phyloP scores from a whole-genome alignment of 2,329 filamentous ascomycete genomes.

The Clonostachys sp. region DNA sequence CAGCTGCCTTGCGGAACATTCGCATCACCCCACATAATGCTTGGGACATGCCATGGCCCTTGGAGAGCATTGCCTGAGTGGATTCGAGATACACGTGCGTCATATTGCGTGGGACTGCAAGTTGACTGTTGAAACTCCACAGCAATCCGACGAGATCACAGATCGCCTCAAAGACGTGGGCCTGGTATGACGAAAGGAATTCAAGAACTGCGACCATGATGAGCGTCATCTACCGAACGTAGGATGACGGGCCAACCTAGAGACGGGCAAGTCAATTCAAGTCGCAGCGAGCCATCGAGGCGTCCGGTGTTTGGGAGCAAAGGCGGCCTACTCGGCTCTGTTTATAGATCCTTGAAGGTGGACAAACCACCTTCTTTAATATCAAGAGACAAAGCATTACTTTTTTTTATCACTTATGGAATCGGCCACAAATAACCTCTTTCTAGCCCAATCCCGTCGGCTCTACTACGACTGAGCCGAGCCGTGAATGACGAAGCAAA shows the following conservation, averaged over 20 bases:
- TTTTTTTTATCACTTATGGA: no score
- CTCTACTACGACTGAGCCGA: neutral
- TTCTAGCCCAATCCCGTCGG: no score
- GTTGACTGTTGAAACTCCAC: conserved; percentile 4
- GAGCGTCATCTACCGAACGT: neutral
- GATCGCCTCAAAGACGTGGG: conserved; percentile 30
- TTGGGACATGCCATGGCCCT: no score
- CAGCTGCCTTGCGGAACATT: conserved; percentile 11
- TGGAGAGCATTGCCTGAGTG: no score
- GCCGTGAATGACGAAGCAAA: neutral
- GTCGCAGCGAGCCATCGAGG: neutral
- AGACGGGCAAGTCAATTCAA: neutral
- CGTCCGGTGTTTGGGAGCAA: conserved; percentile 3
- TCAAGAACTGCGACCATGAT: neutral
- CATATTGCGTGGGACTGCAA: no score
- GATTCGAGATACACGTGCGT: no score
- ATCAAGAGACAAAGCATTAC: conserved; percentile 24
- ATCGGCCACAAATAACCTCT: no score
- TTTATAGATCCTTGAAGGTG: conserved; percentile 40
- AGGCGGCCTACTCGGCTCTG: conserved; percentile 1
- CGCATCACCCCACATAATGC: neutral
- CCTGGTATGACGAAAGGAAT: conserved; percentile 22
- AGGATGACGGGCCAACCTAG: neutral
- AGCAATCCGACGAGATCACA: conserved; percentile 27
- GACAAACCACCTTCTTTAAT: conserved; percentile 33